Conservation (phyloP, 2,329 filamentous ascomycete species). For the Myotisia sp. region DNA sequence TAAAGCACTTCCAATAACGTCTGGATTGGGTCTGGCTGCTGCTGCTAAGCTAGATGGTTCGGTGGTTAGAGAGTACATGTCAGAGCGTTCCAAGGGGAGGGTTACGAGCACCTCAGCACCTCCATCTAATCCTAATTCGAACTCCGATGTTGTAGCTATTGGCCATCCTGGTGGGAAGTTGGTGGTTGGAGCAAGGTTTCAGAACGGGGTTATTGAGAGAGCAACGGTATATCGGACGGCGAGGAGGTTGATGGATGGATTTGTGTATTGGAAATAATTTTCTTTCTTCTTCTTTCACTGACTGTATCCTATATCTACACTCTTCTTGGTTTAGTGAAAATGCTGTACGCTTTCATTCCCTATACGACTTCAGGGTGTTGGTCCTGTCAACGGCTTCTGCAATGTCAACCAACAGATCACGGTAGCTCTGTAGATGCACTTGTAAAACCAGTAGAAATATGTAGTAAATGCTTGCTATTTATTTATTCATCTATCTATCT, state of each 20-base stretch:
- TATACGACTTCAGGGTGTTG: no score
- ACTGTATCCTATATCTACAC: neutral
- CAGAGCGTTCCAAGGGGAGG: neutral
- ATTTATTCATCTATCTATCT: no score
- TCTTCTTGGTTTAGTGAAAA: neutral
- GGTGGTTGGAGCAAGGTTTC: constrained; percentile 29
- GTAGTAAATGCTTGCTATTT: no score
- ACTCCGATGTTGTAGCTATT: constrained; percentile 21
- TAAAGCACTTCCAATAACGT: constrained; percentile 42
- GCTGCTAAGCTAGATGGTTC: constrained; percentile 34
- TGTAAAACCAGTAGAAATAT: no score
- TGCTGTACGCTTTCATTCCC: no score
- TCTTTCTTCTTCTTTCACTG: neutral
- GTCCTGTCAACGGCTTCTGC: no score
- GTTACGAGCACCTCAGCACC: no score
- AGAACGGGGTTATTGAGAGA: constrained; percentile 20
- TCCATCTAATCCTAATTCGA: no score
- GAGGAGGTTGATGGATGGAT: constrained; percentile 35
- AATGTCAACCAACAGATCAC: no score
- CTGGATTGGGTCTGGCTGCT: constrained; percentile 38
- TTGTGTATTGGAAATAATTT: constrained; percentile 26
- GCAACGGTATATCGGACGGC: constrained; percentile 37
- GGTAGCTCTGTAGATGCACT: no score
- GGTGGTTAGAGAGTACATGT: constrained; percentile 22
- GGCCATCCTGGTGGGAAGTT: constrained; percentile 37